phyloP scores from a whole-genome alignment of 2,329 filamentous ascomycete species.

The Diplodia mutila region DNA sequence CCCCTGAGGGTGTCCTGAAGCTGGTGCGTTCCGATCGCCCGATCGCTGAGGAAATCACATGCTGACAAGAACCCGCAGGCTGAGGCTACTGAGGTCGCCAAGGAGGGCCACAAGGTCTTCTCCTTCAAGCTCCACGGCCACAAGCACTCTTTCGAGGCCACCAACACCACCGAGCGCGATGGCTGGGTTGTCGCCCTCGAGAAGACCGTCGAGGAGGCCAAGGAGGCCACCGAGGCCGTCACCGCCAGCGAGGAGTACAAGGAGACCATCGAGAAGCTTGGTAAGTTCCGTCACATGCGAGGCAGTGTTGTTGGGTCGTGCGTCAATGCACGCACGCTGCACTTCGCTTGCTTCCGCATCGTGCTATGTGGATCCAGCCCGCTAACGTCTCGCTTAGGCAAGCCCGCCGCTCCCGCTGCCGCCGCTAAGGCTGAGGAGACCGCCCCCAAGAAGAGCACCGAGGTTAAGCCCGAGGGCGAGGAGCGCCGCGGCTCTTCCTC shows the following conservation, averaged over 20 bases:
- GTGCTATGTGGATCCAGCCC: constrained; percentile 27
- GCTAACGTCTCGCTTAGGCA: constrained; percentile 46
- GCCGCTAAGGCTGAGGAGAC: constrained; percentile 44
- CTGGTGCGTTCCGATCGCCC: constrained; percentile 63
- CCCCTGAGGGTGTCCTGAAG: constrained; percentile 80
- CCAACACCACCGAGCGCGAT: constrained; percentile 75
- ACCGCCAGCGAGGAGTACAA: constrained; percentile 86
- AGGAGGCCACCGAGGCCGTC: constrained; percentile 74
- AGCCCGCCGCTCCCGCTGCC: constrained; percentile 45
- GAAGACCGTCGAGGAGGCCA: constrained; percentile 81
- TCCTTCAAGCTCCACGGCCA: constrained; percentile 81
- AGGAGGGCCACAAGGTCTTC: constrained; percentile 81
- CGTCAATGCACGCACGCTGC: constrained; percentile 17
- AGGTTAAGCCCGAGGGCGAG: constrained; percentile 43
- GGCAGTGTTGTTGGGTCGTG: constrained; percentile 28
- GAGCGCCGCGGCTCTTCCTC: constrained; percentile 44
- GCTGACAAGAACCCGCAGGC: constrained; percentile 53
- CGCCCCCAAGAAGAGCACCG: constrained; percentile 53
- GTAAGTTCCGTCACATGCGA: constrained; percentile 49
- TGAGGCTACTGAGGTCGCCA: constrained; percentile 71
- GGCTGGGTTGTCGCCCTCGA: constrained; percentile 89
- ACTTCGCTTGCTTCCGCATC: constrained; percentile 39
- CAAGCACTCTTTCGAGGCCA: constrained; percentile 93
- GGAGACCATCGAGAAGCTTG: constrained; percentile 73
- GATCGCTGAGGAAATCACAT: neutral